A percentile compares a stretch with the other conserved stretches of the same genome.
Evolutionary conservation across 73 alveolate species (phyloP).

Genomic region (Symbiodinium natans): DNA sequence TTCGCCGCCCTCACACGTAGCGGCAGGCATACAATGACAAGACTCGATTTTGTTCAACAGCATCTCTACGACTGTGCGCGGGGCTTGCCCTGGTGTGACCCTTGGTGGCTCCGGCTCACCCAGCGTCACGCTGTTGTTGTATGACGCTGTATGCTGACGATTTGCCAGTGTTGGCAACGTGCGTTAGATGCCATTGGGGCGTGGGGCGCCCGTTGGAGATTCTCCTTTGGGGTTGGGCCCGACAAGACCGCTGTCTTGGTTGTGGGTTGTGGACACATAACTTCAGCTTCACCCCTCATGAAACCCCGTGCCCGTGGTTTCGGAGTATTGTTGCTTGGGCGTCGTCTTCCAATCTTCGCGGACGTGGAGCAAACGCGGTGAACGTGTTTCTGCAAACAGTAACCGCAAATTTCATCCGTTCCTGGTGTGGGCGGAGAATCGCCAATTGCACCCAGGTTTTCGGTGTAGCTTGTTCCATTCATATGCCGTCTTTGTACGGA

Average conservation of each 20-base stretch:
- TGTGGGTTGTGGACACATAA: background rate
- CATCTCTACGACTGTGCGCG: background rate
- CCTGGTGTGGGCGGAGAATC: background rate
- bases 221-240: background rate
- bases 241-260: background rate
- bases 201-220: too few species aligned
- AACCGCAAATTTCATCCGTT: background rate
- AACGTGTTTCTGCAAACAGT: background rate
- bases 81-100: background rate
- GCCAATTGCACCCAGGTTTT: background rate
- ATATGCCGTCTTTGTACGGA: too few species aligned
- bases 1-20: too few species aligned
- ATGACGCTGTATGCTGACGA: too few species aligned
- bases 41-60: background rate
- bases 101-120: too few species aligned
- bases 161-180: too few species aligned
- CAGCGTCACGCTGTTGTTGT: too few species aligned
- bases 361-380: background rate
- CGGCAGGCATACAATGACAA: too few species aligned
- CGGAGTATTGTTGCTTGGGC: background rate
- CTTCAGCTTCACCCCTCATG: background rate
- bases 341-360: background rate
- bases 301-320: background rate
- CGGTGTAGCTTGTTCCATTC: background rate
- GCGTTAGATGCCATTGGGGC: too few species aligned